phyloP scores from a whole-genome alignment of 2,329 filamentous ascomycete species.

The Emergomyces pasteurianus region DNA sequence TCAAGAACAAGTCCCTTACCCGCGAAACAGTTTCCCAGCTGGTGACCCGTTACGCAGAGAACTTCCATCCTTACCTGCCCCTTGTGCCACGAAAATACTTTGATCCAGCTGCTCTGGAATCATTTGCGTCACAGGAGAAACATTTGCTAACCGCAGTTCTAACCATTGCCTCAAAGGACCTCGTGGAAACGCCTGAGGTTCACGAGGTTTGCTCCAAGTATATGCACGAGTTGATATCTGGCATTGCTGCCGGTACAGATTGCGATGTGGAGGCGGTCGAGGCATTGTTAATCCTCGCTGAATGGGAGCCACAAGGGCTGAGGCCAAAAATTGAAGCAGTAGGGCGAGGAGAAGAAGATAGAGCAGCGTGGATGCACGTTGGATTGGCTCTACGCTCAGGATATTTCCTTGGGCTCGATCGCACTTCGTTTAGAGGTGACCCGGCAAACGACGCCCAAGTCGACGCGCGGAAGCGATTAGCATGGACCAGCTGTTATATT shows the following conservation, averaged over 20 bases:
- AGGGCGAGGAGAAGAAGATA: conserved; percentile 60
- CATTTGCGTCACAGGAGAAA: conserved; percentile 49
- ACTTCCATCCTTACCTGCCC: conserved; percentile 60
- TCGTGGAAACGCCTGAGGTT: conserved; percentile 50
- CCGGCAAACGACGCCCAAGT: conserved; percentile 46
- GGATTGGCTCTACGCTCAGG: conserved; percentile 57
- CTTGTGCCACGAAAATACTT: conserved; percentile 52
- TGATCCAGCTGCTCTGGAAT: conserved; percentile 40
- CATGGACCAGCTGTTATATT: conserved; percentile 59
- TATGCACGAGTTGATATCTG: conserved; percentile 57
- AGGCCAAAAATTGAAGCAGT: conserved; percentile 49
- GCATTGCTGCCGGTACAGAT: conserved; percentile 53
- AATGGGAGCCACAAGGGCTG: conserved; percentile 59
- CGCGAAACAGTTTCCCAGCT: conserved; percentile 40
- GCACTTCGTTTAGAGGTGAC: conserved; percentile 53
- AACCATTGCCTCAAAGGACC: conserved; percentile 58
- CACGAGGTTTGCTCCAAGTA: conserved; percentile 56
- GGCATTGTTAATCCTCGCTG: conserved; percentile 55
- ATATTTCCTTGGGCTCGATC: conserved; percentile 58
- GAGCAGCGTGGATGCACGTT: conserved; percentile 67
- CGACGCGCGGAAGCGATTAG: conserved; percentile 52
- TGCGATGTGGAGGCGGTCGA: conserved; percentile 61
- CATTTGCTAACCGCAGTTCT: conserved; percentile 59
- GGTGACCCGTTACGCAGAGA: conserved; percentile 47
- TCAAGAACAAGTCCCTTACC: conserved; percentile 36